phyloP scores from a whole-genome alignment of 2,329 filamentous ascomycete genomes.

The Ascochyta rabiei region DNA sequence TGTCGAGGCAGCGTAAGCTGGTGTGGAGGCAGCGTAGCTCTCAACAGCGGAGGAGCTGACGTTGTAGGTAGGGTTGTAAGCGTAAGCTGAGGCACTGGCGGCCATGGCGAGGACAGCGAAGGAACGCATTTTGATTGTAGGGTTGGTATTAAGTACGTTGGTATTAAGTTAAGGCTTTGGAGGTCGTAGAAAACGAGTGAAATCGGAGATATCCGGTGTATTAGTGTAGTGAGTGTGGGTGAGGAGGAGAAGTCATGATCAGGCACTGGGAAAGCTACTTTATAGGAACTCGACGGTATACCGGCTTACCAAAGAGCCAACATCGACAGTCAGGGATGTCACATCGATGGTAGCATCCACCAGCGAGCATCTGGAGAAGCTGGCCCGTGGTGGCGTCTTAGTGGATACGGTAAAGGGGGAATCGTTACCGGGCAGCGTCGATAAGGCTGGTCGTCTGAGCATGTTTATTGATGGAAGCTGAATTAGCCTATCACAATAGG shows the following conservation, averaged over 20 bases:
- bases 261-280: conserved; percentile 37
- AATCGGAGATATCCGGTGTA: conserved; percentile 49
- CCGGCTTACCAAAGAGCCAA: conserved; percentile 33
- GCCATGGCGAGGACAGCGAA: conserved; percentile 38
- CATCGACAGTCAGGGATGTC: conserved; percentile 31
- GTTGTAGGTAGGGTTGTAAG: conserved; percentile 27
- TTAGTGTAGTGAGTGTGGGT: conserved; percentile 46
- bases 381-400: conserved; percentile 35
- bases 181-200: conserved; percentile 48
- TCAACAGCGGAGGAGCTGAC: conserved; percentile 20
- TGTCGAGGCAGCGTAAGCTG: conserved; percentile 19
- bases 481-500: conserved; percentile 27
- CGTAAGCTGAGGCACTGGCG: neutral
- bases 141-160: conserved; percentile 39
- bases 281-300: conserved; percentile 37
- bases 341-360: conserved; percentile 34
- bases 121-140: conserved; percentile 49
- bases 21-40: conserved; percentile 1
- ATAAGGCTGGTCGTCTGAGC: conserved; percentile 32
- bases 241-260: conserved; percentile 37
- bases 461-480: conserved; percentile 40
- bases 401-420: conserved; percentile 41
- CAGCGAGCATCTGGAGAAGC: conserved; percentile 29
- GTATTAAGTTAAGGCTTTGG: conserved; percentile 42
- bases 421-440: conserved; percentile 26